These are phyloP conservation scores for Blastocystis sp. DNA, from an alignment of 352 stramenopile species.

Conservation along the genomic window DNA sequence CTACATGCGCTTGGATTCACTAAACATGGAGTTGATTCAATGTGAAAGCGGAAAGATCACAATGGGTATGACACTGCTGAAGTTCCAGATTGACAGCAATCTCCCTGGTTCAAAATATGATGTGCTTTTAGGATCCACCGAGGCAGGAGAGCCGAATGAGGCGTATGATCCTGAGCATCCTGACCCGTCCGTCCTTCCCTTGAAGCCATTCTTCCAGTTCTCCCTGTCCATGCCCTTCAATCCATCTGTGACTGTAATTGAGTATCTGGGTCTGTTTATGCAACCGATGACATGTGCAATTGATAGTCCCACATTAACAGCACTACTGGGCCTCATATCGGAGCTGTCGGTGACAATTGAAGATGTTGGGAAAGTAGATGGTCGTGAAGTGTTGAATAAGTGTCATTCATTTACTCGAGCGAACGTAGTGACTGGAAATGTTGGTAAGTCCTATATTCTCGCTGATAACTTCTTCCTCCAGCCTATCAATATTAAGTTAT, in stretches of 20 bases:
- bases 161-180: slow-evolving; percentile 25
- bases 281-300: slow-evolving; percentile 45
- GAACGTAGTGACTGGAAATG: slow-evolving; percentile 20
- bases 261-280: slow-evolving; percentile 44
- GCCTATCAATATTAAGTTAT: slow-evolving; percentile 53
- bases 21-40: not conserved
- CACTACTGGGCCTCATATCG: not conserved
- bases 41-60: not conserved
- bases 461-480: slow-evolving; percentile 55
- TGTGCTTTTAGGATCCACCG: slow-evolving; percentile 43
- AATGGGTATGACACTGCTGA: slow-evolving; percentile 37
- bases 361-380: slow-evolving; percentile 8
- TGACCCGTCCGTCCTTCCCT: not conserved
- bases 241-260: slow-evolving; percentile 37
- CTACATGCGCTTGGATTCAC: slow-evolving; percentile 20
- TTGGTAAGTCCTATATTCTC: slow-evolving; percentile 40
- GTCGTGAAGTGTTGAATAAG: not conserved
- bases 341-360: not conserved
- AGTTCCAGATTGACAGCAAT: slow-evolving; percentile 46
- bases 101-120: slow-evolving; percentile 7
- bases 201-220: slow-evolving; percentile 56
- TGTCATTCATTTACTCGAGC: not conserved
- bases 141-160: slow-evolving; percentile 15
- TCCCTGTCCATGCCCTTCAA: slow-evolving; percentile 49
- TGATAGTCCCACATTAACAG: not conserved